phyloP scores from a whole-genome alignment of 306 rosid genomes.

The Rosa lucieae region DNA sequence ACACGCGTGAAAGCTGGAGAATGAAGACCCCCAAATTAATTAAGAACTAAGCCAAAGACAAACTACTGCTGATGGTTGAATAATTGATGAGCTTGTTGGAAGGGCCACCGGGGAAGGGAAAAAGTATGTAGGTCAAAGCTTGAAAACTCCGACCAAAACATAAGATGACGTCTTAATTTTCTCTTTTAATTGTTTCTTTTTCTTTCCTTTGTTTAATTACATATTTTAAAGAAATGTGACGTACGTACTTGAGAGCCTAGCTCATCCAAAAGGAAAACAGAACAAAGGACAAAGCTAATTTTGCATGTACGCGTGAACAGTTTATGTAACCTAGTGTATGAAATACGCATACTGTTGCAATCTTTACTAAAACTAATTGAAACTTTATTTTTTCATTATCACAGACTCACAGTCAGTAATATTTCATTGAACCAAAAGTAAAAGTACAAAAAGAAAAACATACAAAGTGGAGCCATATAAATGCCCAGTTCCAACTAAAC shows the following conservation, averaged over 20 bases:
- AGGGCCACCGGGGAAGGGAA: background rate
- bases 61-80: conserved; percentile 2
- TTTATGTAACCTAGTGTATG: background rate
- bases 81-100: background rate
- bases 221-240: background rate
- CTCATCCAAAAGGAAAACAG: background rate
- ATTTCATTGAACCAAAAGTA: no score
- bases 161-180: background rate
- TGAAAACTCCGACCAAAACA: background rate
- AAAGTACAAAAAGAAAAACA: no score
- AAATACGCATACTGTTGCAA: no score
- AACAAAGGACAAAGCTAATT: no score
- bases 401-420: no score
- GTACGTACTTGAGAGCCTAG: no score
- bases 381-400: no score
- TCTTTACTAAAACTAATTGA: no score
- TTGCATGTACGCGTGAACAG: background rate
- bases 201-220: background rate
- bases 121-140: background rate
- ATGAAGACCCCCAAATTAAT: background rate
- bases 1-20: background rate
- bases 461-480: no score
- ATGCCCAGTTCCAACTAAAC: no score
- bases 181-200: background rate
- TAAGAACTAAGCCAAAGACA: background rate